These are phyloP conservation scores for Lentinula detonsa DNA, from an alignment of 768 basidiomycete species.

Conservation along the genomic window DNA sequence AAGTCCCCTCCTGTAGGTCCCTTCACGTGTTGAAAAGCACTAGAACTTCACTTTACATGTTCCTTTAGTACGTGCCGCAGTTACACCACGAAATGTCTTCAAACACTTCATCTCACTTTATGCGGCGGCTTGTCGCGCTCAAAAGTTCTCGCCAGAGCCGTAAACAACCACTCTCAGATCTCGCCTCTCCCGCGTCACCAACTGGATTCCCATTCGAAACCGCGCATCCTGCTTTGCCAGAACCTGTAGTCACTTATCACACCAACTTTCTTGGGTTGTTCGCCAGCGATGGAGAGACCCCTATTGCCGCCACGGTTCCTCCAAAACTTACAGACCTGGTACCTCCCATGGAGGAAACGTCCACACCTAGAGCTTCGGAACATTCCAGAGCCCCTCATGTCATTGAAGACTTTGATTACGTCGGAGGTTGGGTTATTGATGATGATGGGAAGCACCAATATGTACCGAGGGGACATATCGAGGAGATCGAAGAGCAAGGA, in stretches of 20 bases:
- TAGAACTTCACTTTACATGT: no score
- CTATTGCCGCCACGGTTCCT: neutral
- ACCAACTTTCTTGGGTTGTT: neutral
- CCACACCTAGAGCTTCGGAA: neutral
- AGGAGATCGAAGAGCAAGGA: constrained; percentile 7
- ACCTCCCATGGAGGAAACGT: neutral
- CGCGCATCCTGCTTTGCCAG: neutral
- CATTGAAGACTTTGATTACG: constrained; percentile 10
- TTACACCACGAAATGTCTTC: no score
- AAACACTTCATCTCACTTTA: neutral
- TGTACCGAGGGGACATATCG: constrained; percentile 10
- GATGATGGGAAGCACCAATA: constrained; percentile 10
- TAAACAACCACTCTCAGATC: neutral
- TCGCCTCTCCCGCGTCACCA: neutral
- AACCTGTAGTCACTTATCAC: constrained; percentile 1
- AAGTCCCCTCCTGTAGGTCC: no score
- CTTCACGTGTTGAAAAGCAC: no score
- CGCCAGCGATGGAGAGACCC: neutral
- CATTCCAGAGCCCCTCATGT: neutral
- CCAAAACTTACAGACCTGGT: neutral
- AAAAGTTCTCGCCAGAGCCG: neutral
- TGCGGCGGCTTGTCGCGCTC: neutral
- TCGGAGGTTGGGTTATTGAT: constrained; percentile 14
- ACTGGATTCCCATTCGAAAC: neutral
- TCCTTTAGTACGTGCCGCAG: no score